Percentiles rank a stretch among this genome's conserved stretches.
phyloP scores from a whole-genome alignment of 345 rosid species.

The Physaria fendleri region DNA sequence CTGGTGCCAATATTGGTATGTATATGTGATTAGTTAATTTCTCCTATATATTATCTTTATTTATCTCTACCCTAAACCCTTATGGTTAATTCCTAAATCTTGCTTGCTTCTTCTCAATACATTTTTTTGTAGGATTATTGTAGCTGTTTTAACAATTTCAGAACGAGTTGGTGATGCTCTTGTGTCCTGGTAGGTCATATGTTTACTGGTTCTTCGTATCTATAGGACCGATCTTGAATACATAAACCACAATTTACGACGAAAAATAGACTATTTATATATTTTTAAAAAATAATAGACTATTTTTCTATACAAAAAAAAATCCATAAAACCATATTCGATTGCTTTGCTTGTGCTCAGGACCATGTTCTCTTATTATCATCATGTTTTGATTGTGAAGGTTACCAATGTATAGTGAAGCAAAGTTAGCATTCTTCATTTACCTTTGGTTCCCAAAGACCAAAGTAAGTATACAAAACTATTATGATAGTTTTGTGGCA shows the following conservation, averaged over 20 bases:
- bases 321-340: too few species aligned
- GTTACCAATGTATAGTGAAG: conserved; percentile 77
- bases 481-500: conserved; percentile 11
- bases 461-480: conserved; percentile 41
- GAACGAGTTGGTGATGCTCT: conserved; percentile 70
- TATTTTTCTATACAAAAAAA: too few species aligned
- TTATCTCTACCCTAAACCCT: not conserved
- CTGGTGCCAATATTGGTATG: conserved; percentile 86
- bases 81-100: not conserved
- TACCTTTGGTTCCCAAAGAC: conserved; percentile 76
- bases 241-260: too few species aligned
- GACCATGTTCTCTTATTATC: too few species aligned
- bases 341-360: too few species aligned
- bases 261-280: too few species aligned
- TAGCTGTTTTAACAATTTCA: conserved; percentile 49
- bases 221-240: too few species aligned
- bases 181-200: conserved; percentile 56
- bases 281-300: too few species aligned
- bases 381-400: conserved; percentile 23
- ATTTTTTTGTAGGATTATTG: conserved; percentile 54
- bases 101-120: not conserved
- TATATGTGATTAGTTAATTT: conserved; percentile 26
- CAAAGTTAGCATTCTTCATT: conserved; percentile 60
- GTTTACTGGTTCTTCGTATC: too few species aligned
- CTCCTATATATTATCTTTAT: not conserved